A percentile compares a stretch with the other conserved stretches of the same genome.
phyloP scores from a whole-genome alignment of 2,329 filamentous ascomycete species.

The Aspergillus brunneoviolaceus region DNA sequence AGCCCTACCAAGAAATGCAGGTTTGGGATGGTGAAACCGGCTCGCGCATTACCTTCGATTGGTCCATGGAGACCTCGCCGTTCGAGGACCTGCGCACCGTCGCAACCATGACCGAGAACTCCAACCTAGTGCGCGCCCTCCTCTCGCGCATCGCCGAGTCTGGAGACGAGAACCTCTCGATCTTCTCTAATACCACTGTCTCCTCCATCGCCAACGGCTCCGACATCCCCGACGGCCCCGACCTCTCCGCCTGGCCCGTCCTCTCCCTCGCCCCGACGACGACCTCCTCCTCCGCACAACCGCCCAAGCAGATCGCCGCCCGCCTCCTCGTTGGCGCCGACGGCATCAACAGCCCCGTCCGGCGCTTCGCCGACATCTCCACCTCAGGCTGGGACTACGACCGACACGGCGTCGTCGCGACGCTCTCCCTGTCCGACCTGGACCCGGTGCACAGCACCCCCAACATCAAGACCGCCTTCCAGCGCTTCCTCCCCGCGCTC shows the following conservation, averaged over 20 bases:
- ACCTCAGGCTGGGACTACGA: conserved; percentile 92
- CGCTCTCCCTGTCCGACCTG: conserved; percentile 65
- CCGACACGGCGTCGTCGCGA: conserved; percentile 87
- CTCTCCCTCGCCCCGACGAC: conserved; percentile 68
- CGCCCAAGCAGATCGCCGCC: conserved; percentile 64
- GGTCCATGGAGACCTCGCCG: conserved; percentile 52
- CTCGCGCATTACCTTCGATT: conserved; percentile 86
- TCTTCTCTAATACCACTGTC: conserved; percentile 76
- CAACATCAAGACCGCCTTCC: conserved; percentile 75
- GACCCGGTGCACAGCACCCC: conserved; percentile 29
- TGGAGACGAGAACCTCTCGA: conserved; percentile 56
- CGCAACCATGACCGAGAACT: conserved; percentile 95
- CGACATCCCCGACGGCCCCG: conserved; percentile 63
- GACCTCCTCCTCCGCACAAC: conserved; percentile 19
- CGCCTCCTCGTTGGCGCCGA: conserved; percentile 89
- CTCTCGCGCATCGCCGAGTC: conserved; percentile 70
- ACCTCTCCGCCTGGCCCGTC: conserved; percentile 85
- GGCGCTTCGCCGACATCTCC: conserved; percentile 81
- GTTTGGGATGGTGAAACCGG: conserved; percentile 95
- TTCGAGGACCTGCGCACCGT: conserved; percentile 62
- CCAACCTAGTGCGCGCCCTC: conserved; percentile 79
- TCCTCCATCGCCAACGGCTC: conserved; percentile 75
- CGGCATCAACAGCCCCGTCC: conserved; percentile 90
- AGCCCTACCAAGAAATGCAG: conserved; percentile 93
- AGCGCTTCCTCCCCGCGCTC: conserved; percentile 82